Evolutionary conservation across 192 early-diverging fungal genomes (phyloP), one percentile per base, ranked within the genome.

Genomic region (Backusella australiensis): DNA sequence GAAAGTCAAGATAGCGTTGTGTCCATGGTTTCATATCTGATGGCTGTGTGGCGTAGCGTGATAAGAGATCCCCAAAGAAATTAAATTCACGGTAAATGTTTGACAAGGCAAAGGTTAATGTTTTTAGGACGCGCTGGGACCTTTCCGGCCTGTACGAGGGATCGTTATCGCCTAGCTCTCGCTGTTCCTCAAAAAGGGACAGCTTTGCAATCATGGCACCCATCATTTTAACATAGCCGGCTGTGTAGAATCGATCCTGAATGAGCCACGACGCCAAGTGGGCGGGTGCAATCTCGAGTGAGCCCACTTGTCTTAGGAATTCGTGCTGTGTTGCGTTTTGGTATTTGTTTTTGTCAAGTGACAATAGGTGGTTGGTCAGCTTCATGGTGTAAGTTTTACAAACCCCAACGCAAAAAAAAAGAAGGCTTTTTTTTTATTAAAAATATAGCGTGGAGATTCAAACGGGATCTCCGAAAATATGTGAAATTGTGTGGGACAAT

Each of bases 241-340:
- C 35, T 5, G 77, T 78, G 35, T 78, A 78, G 23, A 65, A 72
- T 14, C 73, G 63, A 52, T 78, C 77, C 44, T 78, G 72, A 35
- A 72, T 49, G 15, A 78, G 46, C 77, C 77, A 78, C 11, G 71
- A 19, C 23, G 53, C 41, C 5, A 78, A 14, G 9, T 78, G 46
- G 26, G 39, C 42, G 9, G 77, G 77, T 19, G 41, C 46, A 23
- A 78, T 49, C 19, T 65, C n/a, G 17, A 72, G 49, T 0, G 34
- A 52, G 4, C 77, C 77, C 26, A 78, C 67, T 74, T 78, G 36
- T 8, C 29, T 39, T 36, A 78, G 36, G 35, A 78, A 59, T 8
- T 41, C 21, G 26, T 78, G 77, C 1, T 72, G 72, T 15, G 77
- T 78, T 8, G 77, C 77, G 17, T 67, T 69, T 52, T 78, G 3